Evolutionary conservation across 495 filamentous ascomycete genomes (phyloP).

Genomic region (Xylaria bambusicola): DNA sequence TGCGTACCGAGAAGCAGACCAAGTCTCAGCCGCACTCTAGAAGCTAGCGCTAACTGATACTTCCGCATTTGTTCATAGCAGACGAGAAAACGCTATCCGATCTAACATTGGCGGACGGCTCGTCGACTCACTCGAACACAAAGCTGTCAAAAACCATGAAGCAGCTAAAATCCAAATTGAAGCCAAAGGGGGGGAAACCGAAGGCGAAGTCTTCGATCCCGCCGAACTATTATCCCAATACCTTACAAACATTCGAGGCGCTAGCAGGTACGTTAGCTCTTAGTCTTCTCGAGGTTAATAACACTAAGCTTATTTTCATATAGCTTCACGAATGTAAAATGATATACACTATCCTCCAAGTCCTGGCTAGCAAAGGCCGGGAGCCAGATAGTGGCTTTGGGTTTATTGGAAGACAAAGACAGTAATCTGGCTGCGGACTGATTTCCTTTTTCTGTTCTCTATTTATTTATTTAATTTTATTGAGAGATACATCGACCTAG

Average conservation of each 20-base stretch:
- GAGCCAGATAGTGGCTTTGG: not conserved
- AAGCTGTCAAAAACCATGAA: slow-evolving; percentile 4
- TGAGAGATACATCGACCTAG: too few relatives aligned
- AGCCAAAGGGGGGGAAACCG: not conserved
- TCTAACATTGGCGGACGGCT: not conserved
- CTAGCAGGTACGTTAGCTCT: slow-evolving; percentile 4
- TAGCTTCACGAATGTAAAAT: slow-evolving; percentile 12
- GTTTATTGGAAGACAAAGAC: not conserved
- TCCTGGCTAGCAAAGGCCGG: too few relatives aligned
- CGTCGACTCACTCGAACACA: slow-evolving; percentile 6
- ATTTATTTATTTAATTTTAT: too few relatives aligned
- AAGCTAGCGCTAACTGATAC: not conserved
- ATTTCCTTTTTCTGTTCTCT: too few relatives aligned
- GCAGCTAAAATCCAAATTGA: slow-evolving; percentile 6
- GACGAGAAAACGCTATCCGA: slow-evolving; percentile 13
- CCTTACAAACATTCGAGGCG: slow-evolving; percentile 6
- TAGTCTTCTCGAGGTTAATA: not conserved
- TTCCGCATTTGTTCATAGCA: not conserved
- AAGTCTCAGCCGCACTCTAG: not conserved
- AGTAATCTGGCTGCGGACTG: not conserved
- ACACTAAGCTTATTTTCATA: slow-evolving; percentile 4
- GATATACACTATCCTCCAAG: not conserved
- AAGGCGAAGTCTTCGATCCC: slow-evolving; percentile 2
- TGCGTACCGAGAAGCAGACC: not conserved
- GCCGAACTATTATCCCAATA: slow-evolving; percentile 14